Conservation (phyloP, 257 asterid genomes). For the Solanum arcanum region DNA sequence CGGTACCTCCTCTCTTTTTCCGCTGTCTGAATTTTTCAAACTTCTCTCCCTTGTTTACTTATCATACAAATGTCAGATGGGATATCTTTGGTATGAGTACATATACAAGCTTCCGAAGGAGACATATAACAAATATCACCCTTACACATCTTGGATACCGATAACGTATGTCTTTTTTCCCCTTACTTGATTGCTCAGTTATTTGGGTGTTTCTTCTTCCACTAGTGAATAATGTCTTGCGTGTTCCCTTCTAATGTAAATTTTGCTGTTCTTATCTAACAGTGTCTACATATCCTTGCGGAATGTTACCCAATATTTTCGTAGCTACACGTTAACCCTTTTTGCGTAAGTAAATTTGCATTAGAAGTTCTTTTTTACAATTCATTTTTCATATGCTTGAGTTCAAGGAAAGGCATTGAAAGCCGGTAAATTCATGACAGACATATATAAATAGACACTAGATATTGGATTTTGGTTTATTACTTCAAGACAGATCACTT, state of each 20-base stretch:
- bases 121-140: slow-evolving; percentile 81
- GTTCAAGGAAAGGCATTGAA: neutral
- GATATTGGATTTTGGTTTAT: neutral
- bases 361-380: neutral
- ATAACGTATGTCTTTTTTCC: slow-evolving; percentile 39
- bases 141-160: slow-evolving; percentile 95
- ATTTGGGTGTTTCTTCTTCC: neutral
- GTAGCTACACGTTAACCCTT: slow-evolving; percentile 74
- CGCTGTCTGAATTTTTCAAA: neutral
- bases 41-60: neutral
- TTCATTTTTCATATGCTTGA: neutral
- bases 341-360: slow-evolving; percentile 59
- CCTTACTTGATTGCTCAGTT: neutral
- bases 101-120: slow-evolving; percentile 83
- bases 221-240: neutral
- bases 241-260: neutral
- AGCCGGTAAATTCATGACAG: neutral
- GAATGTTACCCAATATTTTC: slow-evolving; percentile 72
- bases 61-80: slow-evolving; percentile 36
- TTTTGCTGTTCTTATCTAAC: slow-evolving; percentile 11
- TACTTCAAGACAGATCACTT: neutral
- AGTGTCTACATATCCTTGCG: slow-evolving; percentile 75
- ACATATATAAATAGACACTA: neutral
- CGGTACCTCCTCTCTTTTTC: slow-evolving; percentile 32
- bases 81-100: slow-evolving; percentile 75